Evolutionary conservation across 305 asterid genomes (phyloP).

Genomic region (Solanum hybrid): DNA sequence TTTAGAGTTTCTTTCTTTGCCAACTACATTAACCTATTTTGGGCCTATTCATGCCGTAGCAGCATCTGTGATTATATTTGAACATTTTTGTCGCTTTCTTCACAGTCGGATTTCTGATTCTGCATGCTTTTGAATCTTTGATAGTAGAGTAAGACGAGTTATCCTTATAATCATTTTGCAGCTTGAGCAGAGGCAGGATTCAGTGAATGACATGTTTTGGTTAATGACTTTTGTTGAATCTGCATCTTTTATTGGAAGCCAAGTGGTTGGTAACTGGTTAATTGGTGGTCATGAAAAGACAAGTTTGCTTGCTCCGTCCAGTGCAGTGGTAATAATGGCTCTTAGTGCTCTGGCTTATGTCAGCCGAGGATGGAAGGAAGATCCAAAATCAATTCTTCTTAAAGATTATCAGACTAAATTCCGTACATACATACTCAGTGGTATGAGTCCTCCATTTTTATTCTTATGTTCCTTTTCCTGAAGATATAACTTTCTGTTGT

Average conservation of each 20-base stretch:
- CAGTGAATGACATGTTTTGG: slow-evolving; percentile 87
- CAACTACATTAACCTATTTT: background rate
- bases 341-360: slow-evolving; percentile 32
- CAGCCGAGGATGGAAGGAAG: slow-evolving; percentile 53
- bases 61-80: background rate
- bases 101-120: background rate
- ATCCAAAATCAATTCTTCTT: slow-evolving; percentile 24
- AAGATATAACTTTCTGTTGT: background rate
- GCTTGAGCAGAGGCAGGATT: slow-evolving; percentile 81
- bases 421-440: slow-evolving; percentile 32
- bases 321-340: slow-evolving; percentile 39
- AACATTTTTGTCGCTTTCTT: background rate
- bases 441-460: slow-evolving; percentile 28
- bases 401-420: slow-evolving; percentile 47
- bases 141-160: background rate
- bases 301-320: slow-evolving; percentile 31
- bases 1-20: background rate
- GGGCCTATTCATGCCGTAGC: background rate
- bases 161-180: slow-evolving; percentile 19
- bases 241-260: slow-evolving; percentile 62
- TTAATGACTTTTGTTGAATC: slow-evolving; percentile 66
- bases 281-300: slow-evolving; percentile 32
- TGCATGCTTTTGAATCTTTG: background rate
- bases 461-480: background rate
- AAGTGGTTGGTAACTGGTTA: slow-evolving; percentile 59